Base-by-base conservation (phyloP, 1,284 basidiomycete genomes). In the Entoloma clypeatum region DNA sequence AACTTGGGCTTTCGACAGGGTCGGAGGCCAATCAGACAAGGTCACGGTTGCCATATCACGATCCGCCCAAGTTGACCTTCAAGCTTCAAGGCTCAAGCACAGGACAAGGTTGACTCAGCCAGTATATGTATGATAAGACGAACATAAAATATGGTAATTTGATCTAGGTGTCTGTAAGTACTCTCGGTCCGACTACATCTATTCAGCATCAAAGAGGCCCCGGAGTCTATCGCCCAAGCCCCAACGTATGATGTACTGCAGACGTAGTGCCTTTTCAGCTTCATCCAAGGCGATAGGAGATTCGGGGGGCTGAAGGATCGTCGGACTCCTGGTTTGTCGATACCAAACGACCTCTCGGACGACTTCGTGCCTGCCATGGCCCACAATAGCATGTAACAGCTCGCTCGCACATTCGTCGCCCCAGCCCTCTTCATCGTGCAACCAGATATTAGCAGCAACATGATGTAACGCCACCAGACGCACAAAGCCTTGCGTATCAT, bases 391-490 rank as follows among this genome's bases (percentile, higher is more conserved):
- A 49, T 65, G 66, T 42, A 87, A 51, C 45, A 86, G 54, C 53
- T 71, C 77, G 47, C 52, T 61, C 9, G 73, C 69, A 10, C 63
- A 60, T 24, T 72, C 72, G 45, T 75, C 70, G 4, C 55, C 54
- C 35, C 43, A 50, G 10, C 39, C 47, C 0, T 32, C 47, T 2
- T 51, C 51, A 23, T 49, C 52, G 14, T 48, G 46, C 22, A 82
- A 53, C 90, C 90, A 93, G 27, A 92, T 76, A 48, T 72, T 79
- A 32, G 69, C 73, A 5, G 89, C 80, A 16, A 95, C 61, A 55
- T 96, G 92, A 58, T 93, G 89, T 3, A 86, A 53, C 0, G 89
- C 91, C 3, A 95, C 61, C 34, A 78, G 63, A 39, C 76, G 72
- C 47, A 92, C 56, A 58, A 95, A 86, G 0, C 75, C 83, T 3